Base-by-base conservation (phyloP, 2,329 filamentous ascomycete species). In the Phyllosticta citriasiana region DNA sequence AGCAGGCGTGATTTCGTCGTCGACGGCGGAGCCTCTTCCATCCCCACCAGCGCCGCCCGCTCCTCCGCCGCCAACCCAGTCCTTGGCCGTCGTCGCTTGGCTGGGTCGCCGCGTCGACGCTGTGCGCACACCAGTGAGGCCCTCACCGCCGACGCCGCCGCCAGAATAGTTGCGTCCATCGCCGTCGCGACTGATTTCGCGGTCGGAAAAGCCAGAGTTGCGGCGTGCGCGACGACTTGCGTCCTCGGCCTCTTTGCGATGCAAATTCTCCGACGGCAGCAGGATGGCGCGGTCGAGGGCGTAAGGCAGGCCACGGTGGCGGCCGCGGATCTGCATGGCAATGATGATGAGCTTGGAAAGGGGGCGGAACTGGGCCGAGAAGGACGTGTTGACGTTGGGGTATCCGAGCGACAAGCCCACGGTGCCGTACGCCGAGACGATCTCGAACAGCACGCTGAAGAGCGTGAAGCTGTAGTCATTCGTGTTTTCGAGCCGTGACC, bases 351-450 rank as follows among this genome's bases (percentile, higher is more conserved):
- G 78, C 68, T 86, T 87, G 19, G 80, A 83, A 6, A 96, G 74
- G 0, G 86, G 81, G 12, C 81, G 84, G 73, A 99, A 97, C 67
- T 97, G 84, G 0, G 83, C 87, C 33, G 85, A 91, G 65, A 99
- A 91, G 0, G 89, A 91, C 0, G 91, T 82, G 73, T 96, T 88
- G 72, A 85, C 80, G 22, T 76, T 78, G 0, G 88, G 80, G 64
- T 93, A 96, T 5, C 94, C 94, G 16, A 99, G 81, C 57, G 88
- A 93, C 62, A 99, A 77, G 0, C 94, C 94, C 26, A 99, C 94
- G 0, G 94, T 99, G 64, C 94, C 95, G 67, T 75, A 76, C 0
- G 74, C 74, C n/a, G 71, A 73, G 27, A 76, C 69, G 60, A 76
- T 76, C 61, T 76, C 74, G 63, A 76, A 75, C 19, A 76, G 70